A percentile compares a stretch with the other conserved stretches of the same genome.
Conservation (phyloP, 2,329 filamentous ascomycete species). For the Emericellopsis cladophorae region DNA sequence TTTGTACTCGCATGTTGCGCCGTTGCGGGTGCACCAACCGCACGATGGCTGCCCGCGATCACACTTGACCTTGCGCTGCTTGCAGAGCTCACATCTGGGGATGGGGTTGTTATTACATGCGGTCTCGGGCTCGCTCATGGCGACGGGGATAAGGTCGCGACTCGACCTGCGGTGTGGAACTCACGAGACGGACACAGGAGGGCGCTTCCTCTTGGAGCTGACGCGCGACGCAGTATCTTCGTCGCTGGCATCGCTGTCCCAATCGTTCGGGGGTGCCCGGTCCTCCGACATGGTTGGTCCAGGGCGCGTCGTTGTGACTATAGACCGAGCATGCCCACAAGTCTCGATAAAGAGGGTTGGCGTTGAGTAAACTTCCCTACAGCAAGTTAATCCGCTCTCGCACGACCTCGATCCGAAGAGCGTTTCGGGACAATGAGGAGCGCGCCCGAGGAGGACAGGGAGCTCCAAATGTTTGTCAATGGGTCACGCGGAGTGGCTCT, state of each 20-base stretch:
- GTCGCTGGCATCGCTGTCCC: conserved; percentile 23
- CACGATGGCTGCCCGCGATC: conserved; percentile 64
- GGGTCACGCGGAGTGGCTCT: not conserved
- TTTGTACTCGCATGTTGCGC: conserved; percentile 52
- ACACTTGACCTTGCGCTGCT: conserved; percentile 70
- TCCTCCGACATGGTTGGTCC: no score
- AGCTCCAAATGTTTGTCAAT: not conserved
- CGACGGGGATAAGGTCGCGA: not conserved
- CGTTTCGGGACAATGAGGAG: conserved; percentile 6
- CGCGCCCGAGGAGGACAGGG: conserved; percentile 5
- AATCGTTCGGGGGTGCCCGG: no score
- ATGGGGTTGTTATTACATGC: conserved; percentile 13
- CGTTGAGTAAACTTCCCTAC: no score
- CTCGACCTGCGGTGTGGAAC: not conserved
- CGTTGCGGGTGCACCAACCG: conserved; percentile 55
- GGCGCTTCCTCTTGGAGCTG: conserved; percentile 44
- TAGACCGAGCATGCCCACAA: no score
- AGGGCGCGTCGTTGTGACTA: no score
- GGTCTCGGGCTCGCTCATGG: conserved; percentile 1
- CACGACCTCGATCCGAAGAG: no score
- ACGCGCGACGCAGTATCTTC: conserved; percentile 21
- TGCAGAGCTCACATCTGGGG: conserved; percentile 62
- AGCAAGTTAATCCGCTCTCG: no score
- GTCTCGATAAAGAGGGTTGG: no score
- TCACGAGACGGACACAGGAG: conserved; percentile 44